Percentiles rank a stretch among this genome's conserved stretches.
Conservation (phyloP, 805 yeast genomes). For the Sugiyamaella floridensis region DNA sequence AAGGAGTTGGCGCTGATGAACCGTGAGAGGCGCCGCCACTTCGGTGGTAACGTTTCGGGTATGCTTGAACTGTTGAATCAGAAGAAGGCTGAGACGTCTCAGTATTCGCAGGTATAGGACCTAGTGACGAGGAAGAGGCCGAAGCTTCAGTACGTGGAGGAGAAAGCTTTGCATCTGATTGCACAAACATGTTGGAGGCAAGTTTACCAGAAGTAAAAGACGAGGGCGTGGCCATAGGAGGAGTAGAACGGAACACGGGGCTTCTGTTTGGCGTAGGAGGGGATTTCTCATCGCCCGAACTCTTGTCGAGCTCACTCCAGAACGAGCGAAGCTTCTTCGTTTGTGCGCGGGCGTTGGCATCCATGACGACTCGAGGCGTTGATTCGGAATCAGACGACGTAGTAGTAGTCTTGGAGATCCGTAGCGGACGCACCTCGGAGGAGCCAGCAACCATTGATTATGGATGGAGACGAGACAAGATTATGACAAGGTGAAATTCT, state of each 20-base stretch:
- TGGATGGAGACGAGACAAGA: background rate
- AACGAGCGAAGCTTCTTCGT: conserved; percentile 19
- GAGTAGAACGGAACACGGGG: background rate
- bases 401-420: background rate
- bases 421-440: background rate
- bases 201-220: conserved; percentile 1
- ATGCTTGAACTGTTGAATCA: too few relatives aligned
- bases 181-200: conserved; percentile 9
- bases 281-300: background rate
- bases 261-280: conserved; percentile 12
- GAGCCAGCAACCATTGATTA: background rate
- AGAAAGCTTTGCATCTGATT: conserved; percentile 1
- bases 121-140: background rate
- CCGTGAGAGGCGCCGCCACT: too few relatives aligned
- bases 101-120: background rate
- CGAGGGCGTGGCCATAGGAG: background rate
- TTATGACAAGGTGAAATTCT: too few relatives aligned
- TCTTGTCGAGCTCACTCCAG: conserved; percentile 21
- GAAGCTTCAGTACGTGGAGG: background rate
- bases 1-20: too few relatives aligned
- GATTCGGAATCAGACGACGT: background rate
- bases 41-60: too few relatives aligned
- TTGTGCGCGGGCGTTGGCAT: conserved; percentile 11
- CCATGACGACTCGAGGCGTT: background rate
- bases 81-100: too few relatives aligned